Base-by-base conservation (phyloP, 2,329 filamentous ascomycete genomes). In the Elsinoe fawcettii region DNA sequence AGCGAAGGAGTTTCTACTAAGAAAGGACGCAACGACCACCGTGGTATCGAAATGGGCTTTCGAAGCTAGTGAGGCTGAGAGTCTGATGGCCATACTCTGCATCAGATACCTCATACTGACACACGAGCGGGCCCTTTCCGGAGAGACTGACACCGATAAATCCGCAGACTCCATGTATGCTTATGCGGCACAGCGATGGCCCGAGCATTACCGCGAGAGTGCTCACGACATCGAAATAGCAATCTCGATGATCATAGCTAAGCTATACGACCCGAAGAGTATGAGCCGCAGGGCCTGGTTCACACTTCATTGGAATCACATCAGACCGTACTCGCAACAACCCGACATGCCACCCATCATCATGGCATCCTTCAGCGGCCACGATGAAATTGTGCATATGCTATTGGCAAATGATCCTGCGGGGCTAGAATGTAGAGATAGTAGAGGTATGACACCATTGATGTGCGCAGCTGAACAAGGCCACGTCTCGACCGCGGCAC, bases 1-100 rank as follows among this genome's bases (percentile, higher is more conserved):
- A 11, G 66, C 66, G 14, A 63, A 59, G 46, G 65, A 69, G 51
- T 69, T 67, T 59, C 58, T 68, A 11, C 8, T 54, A 11, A 39
- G 16, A 11, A 54, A 4, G n/a, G n/a, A 11, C 32, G 4, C 20
- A 3, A 14, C 5, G 14, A 5, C 51, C 4, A 22, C 5, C 4
- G 23, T 36, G 8, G 5, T 30, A 18, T 54, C 51, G 9, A 11
- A 8, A 22, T 54, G 51, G 51, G 14, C 8, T 20, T 54, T 54
- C 51, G 34, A 39, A 4, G 5, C 23, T 11, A 36, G 7, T 54
- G 27, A 16, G 14, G 51, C 51, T 2, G 51, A 36, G 18, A n/a
- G 16, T 5, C 12, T 54, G 20, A 36, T 54, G 32, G 27, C 51
- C 4, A 14, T 36, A 16, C 20, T 54, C 51, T 54, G 51, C 32